These are phyloP conservation scores for Astrothelium macrocarpum DNA, from an alignment of 495 filamentous ascomycete species.

Conservation along the genomic window DNA sequence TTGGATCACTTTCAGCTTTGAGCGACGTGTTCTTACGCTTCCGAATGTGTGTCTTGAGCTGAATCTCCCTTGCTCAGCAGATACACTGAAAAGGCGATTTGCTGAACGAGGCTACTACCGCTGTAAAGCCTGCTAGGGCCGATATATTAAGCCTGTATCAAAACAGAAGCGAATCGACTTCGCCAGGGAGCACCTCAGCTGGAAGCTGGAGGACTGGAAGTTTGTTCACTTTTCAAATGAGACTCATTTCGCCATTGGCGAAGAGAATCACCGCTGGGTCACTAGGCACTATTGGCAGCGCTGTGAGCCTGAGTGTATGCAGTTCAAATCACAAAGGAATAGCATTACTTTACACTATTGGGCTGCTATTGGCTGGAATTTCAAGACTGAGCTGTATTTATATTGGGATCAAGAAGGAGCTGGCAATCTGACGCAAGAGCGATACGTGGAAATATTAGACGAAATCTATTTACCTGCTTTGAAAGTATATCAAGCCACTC, in stretches of 20 bases:
- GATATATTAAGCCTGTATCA: neutral
- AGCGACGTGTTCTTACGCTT: neutral
- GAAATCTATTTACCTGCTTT: neutral
- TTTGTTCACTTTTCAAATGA: constrained; percentile 1
- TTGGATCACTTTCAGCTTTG: neutral
- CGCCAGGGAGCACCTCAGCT: neutral
- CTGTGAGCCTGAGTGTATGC: constrained; percentile 2
- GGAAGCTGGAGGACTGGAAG: neutral
- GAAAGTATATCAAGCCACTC: neutral
- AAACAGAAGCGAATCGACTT: too few species aligned
- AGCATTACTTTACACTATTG: constrained; percentile 2
- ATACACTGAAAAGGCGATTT: neutral
- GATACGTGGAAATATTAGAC: neutral
- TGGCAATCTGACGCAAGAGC: neutral
- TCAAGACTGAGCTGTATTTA: neutral
- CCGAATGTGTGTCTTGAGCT: neutral
- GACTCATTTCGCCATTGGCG: neutral
- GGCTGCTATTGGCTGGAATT: too few species aligned
- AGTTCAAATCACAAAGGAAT: neutral
- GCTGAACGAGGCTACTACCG: neutral
- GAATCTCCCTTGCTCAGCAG: neutral
- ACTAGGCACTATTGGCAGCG: neutral
- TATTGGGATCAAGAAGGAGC: constrained; percentile 2
- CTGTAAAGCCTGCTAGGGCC: neutral
- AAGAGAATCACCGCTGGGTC: constrained; percentile 1